A percentile compares a stretch with the other conserved stretches of the same genome.
phyloP scores from a whole-genome alignment of 2,329 filamentous ascomycete species.

The Clarireedia paspali region DNA sequence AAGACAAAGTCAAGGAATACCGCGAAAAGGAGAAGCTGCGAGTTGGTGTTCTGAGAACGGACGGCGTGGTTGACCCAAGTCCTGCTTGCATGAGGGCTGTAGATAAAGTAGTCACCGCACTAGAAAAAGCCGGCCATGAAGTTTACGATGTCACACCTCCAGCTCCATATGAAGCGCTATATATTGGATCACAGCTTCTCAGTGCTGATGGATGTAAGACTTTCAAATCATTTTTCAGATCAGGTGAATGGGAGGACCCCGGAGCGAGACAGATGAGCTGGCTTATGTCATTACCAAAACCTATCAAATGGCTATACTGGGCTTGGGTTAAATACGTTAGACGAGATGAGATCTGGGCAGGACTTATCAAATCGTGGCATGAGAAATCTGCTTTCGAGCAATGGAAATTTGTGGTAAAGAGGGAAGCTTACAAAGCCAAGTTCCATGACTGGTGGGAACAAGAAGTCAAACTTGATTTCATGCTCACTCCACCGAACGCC shows the following conservation, averaged over 20 bases:
- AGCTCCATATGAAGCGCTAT: slow-evolving; percentile 65
- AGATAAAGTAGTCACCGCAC: slow-evolving; percentile 59
- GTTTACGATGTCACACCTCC: slow-evolving; percentile 61
- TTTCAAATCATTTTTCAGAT: slow-evolving; percentile 68
- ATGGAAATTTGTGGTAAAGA: slow-evolving; percentile 70
- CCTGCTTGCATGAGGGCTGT: slow-evolving; percentile 77
- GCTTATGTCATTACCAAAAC: slow-evolving; percentile 65
- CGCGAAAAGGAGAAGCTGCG: slow-evolving; percentile 54
- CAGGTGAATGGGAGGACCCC: slow-evolving; percentile 70
- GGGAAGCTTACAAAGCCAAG: slow-evolving; percentile 67
- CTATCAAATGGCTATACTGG: slow-evolving; percentile 79
- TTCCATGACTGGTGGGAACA: slow-evolving; percentile 89
- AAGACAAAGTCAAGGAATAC: slow-evolving; percentile 51
- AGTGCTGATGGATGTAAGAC: slow-evolving; percentile 78
- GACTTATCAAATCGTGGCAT: slow-evolving; percentile 64
- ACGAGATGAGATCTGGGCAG: slow-evolving; percentile 70
- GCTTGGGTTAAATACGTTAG: slow-evolving; percentile 82
- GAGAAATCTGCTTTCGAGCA: slow-evolving; percentile 69
- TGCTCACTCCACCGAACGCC: slow-evolving; percentile 80
- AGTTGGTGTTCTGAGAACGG: slow-evolving; percentile 70
- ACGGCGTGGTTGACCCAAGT: slow-evolving; percentile 77
- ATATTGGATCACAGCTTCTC: slow-evolving; percentile 70
- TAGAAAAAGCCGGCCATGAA: slow-evolving; percentile 67
- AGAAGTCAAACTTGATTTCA: slow-evolving; percentile 61
- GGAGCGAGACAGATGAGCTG: slow-evolving; percentile 69